phyloP scores from a whole-genome alignment of 495 filamentous ascomycete genomes.

The Staphylotrichum tortipilum region DNA sequence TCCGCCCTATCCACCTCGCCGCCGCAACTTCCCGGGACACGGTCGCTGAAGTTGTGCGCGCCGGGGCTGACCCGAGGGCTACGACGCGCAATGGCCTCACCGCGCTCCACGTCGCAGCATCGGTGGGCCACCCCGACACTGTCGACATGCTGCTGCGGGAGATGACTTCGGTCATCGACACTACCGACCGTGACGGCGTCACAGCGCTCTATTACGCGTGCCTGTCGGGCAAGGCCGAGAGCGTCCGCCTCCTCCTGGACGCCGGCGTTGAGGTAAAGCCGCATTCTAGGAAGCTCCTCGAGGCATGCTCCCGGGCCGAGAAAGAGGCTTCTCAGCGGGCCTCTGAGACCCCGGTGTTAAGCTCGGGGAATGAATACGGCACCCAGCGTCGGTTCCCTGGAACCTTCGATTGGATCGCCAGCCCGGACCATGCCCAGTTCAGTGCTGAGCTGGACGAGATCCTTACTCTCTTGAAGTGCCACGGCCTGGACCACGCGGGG shows the following conservation, averaged over 20 bases:
- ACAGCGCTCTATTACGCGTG: conserved; percentile 33
- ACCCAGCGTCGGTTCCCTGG: not conserved
- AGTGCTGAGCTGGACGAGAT: conserved; percentile 17
- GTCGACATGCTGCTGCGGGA: not conserved
- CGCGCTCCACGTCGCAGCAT: conserved; percentile 33
- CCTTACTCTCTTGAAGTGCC: conserved; percentile 10
- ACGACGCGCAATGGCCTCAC: conserved; percentile 26
- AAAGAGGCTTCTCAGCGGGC: not conserved
- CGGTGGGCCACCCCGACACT: conserved; percentile 28
- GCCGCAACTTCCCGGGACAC: conserved; percentile 24
- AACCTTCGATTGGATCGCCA: not conserved
- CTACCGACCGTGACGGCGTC: conserved; percentile 7
- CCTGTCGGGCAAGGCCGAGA: conserved; percentile 29
- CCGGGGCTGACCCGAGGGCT: conserved; percentile 23
- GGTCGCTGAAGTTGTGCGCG: conserved; percentile 26
- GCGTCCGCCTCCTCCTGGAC: conserved; percentile 25
- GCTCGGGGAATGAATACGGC: too few species aligned
- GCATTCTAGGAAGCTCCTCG: conserved; percentile 9
- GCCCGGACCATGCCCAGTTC: not conserved
- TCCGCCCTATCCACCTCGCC: conserved; percentile 27
- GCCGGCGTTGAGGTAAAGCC: conserved; percentile 24
- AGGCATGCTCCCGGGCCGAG: conserved; percentile 17
- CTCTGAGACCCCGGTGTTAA: not conserved
- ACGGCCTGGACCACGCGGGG: not conserved
- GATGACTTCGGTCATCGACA: conserved; percentile 18